phyloP scores from a whole-genome alignment of 805 yeast genomes.

The Candida pseudofarinosa region DNA sequence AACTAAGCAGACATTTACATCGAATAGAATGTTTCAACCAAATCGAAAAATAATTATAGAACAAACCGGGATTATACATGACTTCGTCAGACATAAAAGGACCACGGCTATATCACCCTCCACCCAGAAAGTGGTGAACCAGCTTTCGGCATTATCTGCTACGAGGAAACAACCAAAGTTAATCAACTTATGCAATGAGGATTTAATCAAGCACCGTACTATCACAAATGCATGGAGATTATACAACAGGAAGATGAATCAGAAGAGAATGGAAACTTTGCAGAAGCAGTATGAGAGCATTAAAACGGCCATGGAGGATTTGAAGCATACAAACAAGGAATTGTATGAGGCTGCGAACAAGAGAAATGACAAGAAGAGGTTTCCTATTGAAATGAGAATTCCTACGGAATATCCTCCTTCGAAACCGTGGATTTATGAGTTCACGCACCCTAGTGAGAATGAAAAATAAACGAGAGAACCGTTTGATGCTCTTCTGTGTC shows the following conservation, averaged over 20 bases:
- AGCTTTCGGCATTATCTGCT: conserved; percentile 81
- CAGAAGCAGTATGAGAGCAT: conserved; percentile 63
- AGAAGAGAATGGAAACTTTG: conserved; percentile 37
- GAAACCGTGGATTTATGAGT: conserved; percentile 68
- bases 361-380: conserved; percentile 42
- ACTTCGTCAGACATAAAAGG: conserved; percentile 29
- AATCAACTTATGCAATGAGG: conserved; percentile 72
- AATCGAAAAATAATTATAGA: not conserved
- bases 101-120: conserved; percentile 29
- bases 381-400: conserved; percentile 78
- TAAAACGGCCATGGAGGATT: conserved; percentile 66
- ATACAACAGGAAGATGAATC: conserved; percentile 50
- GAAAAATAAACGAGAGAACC: not conserved
- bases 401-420: conserved; percentile 90
- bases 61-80: conserved; percentile 1
- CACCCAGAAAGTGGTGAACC: conserved; percentile 44
- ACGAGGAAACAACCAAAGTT: conserved; percentile 84
- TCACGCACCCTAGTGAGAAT: conserved; percentile 6
- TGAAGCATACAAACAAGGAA: conserved; percentile 47
- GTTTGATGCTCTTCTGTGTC: too few species aligned
- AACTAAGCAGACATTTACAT: too few species aligned
- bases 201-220: conserved; percentile 76
- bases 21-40: not conserved
- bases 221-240: conserved; percentile 80
- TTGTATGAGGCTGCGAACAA: conserved; percentile 62